These are phyloP conservation scores for Zarea fungicola DNA, from an alignment of 2,329 filamentous ascomycete genomes.

Conservation along the genomic window DNA sequence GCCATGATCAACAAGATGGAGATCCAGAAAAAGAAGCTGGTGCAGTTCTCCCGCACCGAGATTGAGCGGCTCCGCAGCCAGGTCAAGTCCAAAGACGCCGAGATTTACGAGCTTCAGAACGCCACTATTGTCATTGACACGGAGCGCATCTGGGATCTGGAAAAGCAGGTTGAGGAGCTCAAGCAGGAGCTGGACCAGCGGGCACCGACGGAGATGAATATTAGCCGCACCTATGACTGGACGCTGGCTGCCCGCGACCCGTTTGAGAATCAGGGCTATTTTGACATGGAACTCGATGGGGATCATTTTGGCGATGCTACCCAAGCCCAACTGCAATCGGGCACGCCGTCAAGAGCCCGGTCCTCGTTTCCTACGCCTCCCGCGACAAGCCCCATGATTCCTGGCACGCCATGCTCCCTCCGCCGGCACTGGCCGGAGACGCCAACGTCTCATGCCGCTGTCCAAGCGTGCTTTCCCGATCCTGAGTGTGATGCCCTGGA, in stretches of 20 bases:
- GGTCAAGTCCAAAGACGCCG: conserved; percentile 44
- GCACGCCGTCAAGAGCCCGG: conserved; percentile 42
- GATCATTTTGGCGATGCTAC: conserved; percentile 46
- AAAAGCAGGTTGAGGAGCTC: conserved; percentile 34
- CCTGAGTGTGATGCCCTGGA: conserved; percentile 37
- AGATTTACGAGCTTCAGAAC: conserved; percentile 49
- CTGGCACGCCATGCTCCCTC: conserved; percentile 33
- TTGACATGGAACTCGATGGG: conserved; percentile 34
- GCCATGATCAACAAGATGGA: conserved; percentile 53
- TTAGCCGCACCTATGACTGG: conserved; percentile 41
- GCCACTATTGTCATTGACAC: conserved; percentile 46
- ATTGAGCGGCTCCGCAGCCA: conserved; percentile 44
- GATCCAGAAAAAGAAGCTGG: conserved; percentile 38
- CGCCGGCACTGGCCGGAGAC: conserved; percentile 9
- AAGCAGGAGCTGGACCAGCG: conserved; percentile 26
- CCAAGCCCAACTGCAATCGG: conserved; percentile 44
- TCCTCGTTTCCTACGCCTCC: conserved; percentile 53
- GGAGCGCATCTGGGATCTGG: conserved; percentile 37
- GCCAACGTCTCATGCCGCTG: conserved; percentile 27
- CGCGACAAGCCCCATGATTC: conserved; percentile 43
- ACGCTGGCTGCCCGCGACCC: conserved; percentile 45
- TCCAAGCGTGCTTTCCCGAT: conserved; percentile 39
- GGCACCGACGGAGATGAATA: conserved; percentile 17
- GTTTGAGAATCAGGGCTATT: conserved; percentile 32
- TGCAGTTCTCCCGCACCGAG: conserved; percentile 38